Conservation (phyloP, 331 rosid genomes). For the Telfairia occidentalis region DNA sequence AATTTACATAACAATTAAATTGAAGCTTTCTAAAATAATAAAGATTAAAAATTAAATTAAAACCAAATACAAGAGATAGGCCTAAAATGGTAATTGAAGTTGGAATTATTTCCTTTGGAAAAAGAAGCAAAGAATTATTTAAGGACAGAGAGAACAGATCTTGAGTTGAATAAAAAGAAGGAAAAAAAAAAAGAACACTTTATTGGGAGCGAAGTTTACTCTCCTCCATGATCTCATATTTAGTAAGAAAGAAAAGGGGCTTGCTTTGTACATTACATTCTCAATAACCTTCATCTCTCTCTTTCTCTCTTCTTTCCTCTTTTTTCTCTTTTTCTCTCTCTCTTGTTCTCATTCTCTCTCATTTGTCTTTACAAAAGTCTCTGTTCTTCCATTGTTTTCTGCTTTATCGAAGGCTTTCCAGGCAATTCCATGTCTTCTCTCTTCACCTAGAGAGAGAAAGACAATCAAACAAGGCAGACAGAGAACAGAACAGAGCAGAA, state of each 20-base stretch:
- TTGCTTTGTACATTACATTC: neutral
- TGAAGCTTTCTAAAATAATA: no score
- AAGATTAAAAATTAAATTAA: no score
- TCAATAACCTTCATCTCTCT: neutral
- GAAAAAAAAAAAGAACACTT: no score
- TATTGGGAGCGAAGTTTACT: slow-evolving; percentile 1
- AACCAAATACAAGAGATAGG: no score
- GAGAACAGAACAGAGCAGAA: neutral
- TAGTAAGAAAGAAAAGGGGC: neutral
- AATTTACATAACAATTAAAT: no score
- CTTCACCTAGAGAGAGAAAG: slow-evolving; percentile 6
- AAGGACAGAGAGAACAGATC: neutral
- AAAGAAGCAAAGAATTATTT: neutral
- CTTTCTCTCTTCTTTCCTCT: neutral
- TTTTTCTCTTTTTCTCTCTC: neutral
- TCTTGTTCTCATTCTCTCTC: neutral
- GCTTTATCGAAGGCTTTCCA: slow-evolving; percentile 9
- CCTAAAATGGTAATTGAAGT: neutral
- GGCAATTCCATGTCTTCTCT: slow-evolving; percentile 24
- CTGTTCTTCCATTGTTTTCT: slow-evolving; percentile 1
- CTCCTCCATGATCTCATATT: slow-evolving; percentile 16
- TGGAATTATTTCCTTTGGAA: neutral
- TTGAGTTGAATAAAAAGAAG: no score
- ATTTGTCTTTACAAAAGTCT: neutral
- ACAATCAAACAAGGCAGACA: neutral